phyloP scores from a whole-genome alignment of 352 stramenopile species.

The Globisporangium rhizosaccharum region DNA sequence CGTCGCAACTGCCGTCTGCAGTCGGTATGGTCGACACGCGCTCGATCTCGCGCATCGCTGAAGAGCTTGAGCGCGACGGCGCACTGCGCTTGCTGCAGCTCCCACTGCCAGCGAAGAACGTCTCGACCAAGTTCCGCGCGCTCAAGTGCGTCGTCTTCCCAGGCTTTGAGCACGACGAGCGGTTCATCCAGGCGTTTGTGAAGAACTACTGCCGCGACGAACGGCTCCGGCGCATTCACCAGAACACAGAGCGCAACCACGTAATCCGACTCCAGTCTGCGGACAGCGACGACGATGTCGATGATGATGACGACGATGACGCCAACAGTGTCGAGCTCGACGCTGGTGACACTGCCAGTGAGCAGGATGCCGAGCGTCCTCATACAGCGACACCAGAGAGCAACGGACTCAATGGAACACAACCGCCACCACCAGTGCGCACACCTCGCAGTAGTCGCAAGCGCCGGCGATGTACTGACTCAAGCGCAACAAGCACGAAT shows the following conservation, averaged over 20 bases:
- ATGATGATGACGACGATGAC: not conserved
- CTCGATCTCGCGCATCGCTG: slow-evolving; percentile 65
- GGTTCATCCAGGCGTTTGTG: slow-evolving; percentile 66
- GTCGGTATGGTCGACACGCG: slow-evolving; percentile 66
- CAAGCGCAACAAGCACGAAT: not conserved
- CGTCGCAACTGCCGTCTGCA: slow-evolving; percentile 9
- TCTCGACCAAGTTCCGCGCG: slow-evolving; percentile 74
- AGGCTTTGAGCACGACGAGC: slow-evolving; percentile 62
- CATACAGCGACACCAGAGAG: no score
- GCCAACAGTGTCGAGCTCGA: not conserved
- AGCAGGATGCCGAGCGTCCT: not conserved
- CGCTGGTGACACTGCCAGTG: not conserved
- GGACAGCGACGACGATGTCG: slow-evolving; percentile 24
- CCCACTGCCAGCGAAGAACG: slow-evolving; percentile 61
- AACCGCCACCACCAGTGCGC: no score
- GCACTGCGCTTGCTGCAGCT: slow-evolving; percentile 53
- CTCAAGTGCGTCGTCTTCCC: slow-evolving; percentile 62
- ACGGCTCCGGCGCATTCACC: slow-evolving; percentile 57
- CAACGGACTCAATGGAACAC: no score
- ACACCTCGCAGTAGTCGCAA: no score
- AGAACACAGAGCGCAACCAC: slow-evolving; percentile 50
- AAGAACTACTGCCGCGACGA: slow-evolving; percentile 78
- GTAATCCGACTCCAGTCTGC: slow-evolving; percentile 43
- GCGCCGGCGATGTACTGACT: not conserved
- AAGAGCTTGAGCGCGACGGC: slow-evolving; percentile 49